Evolutionary conservation across 495 filamentous ascomycete species (phyloP).

Genomic region (Penicillium simplicissimum): DNA sequence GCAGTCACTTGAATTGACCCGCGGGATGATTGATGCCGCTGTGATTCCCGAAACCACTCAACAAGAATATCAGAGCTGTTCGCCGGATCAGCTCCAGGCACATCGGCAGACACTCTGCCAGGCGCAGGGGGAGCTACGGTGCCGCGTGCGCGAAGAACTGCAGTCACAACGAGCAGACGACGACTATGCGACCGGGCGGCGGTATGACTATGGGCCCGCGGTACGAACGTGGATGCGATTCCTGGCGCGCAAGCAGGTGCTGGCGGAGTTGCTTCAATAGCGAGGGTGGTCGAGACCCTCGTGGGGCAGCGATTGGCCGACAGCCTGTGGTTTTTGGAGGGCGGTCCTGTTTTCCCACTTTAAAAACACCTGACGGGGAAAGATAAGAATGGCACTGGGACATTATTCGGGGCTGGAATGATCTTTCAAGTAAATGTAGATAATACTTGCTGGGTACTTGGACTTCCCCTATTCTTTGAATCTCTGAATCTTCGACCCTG

Average conservation of each 20-base stretch:
- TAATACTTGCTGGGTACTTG: neutral
- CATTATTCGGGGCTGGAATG: too few species aligned
- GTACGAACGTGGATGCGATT: slow-evolving; percentile 47
- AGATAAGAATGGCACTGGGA: too few species aligned
- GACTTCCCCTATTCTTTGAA: neutral
- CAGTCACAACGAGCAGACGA: slow-evolving; percentile 45
- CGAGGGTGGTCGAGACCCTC: slow-evolving; percentile 17
- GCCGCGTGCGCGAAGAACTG: slow-evolving; percentile 45
- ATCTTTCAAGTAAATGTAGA: neutral
- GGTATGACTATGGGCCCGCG: slow-evolving; percentile 51
- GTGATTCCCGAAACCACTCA: slow-evolving; percentile 17
- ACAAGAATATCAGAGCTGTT: slow-evolving; percentile 22
- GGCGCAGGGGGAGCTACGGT: slow-evolving; percentile 37
- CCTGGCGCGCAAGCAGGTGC: slow-evolving; percentile 42
- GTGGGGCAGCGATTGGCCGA: slow-evolving; percentile 36
- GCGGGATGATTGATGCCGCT: slow-evolving; percentile 34
- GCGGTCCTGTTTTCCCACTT: neutral
- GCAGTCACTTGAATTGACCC: slow-evolving; percentile 35
- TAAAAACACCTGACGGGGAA: neutral
- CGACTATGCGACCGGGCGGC: slow-evolving; percentile 45
- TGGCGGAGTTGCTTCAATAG: slow-evolving; percentile 32
- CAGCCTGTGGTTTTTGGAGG: neutral
- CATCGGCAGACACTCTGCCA: slow-evolving; percentile 33
- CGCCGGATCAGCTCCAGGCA: slow-evolving; percentile 28
- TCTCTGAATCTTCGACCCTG: too few species aligned